Percentiles rank a stretch among this genome's conserved stretches.
phyloP scores from a whole-genome alignment of 495 filamentous ascomycete species.

The Daldinia loculata region DNA sequence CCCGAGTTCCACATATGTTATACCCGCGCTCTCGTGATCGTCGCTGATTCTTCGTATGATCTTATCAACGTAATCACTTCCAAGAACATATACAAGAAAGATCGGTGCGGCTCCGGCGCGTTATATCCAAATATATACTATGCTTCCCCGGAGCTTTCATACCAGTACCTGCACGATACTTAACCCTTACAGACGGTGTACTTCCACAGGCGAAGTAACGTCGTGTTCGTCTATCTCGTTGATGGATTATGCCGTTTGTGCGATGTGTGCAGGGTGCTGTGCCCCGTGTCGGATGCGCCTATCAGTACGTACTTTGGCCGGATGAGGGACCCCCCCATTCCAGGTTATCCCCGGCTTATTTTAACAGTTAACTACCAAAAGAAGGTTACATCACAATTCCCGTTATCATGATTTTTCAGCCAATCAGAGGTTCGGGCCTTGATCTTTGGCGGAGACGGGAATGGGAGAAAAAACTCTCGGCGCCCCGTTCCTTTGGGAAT shows the following conservation, averaged over 20 bases:
- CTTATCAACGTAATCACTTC: not conserved
- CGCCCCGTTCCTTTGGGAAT: slow-evolving; percentile 20
- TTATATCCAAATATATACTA: not conserved
- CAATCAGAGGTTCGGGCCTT: slow-evolving; percentile 17
- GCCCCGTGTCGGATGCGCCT: slow-evolving; percentile 20
- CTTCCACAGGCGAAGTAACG: slow-evolving; percentile 16
- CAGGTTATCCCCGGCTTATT: slow-evolving; percentile 26
- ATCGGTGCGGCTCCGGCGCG: not conserved
- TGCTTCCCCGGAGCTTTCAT: not conserved
- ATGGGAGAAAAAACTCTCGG: slow-evolving; percentile 8
- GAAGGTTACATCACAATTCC: slow-evolving; percentile 31
- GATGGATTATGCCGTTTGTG: slow-evolving; percentile 2
- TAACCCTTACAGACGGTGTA: not conserved
- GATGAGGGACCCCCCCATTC: slow-evolving; percentile 12
- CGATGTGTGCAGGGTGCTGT: slow-evolving; percentile 1
- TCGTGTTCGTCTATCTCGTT: slow-evolving; percentile 19
- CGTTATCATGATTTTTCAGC: slow-evolving; percentile 30
- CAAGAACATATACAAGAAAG: not conserved
- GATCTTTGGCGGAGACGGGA: slow-evolving; percentile 13
- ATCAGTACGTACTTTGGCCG: slow-evolving; percentile 9
- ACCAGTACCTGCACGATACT: not conserved
- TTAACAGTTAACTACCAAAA: slow-evolving; percentile 6
- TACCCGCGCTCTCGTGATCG: not conserved
- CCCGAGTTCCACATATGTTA: not conserved
- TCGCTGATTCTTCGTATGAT: not conserved